A percentile compares a stretch with the other conserved stretches of the same genome.
phyloP scores from a whole-genome alignment of 768 basidiomycete genomes.

The Auriscalpium orientale region DNA sequence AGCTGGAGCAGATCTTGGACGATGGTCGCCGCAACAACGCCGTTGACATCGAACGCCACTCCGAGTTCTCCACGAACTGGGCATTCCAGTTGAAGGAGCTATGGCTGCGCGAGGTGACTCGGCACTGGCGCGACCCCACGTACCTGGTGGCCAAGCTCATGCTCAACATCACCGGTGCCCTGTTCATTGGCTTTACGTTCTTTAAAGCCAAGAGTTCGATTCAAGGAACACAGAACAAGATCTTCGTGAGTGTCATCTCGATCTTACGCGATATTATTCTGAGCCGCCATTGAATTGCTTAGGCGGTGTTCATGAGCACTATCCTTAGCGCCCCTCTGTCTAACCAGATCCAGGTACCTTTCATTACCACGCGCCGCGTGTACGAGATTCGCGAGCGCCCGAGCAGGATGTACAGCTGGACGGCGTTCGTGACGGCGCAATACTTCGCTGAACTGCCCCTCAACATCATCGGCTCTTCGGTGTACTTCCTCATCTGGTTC shows the following conservation, averaged over 20 bases:
- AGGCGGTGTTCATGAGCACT: constrained; percentile 29
- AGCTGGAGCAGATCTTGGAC: constrained; percentile 37
- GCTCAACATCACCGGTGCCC: constrained; percentile 26
- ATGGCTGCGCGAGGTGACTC: constrained; percentile 22
- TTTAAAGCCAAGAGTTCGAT: constrained; percentile 27
- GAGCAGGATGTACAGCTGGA: constrained; percentile 36
- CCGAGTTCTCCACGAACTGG: constrained; percentile 34
- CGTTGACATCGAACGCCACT: constrained; percentile 17
- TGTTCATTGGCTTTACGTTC: constrained; percentile 39
- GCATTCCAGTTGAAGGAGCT: constrained; percentile 27
- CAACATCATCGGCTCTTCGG: constrained; percentile 31
- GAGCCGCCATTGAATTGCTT: not conserved
- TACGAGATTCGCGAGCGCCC: constrained; percentile 36
- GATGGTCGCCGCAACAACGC: constrained; percentile 26
- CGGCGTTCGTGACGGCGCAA: constrained; percentile 27
- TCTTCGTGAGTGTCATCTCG: constrained; percentile 28
- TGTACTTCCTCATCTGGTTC: constrained; percentile 44
- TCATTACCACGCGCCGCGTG: constrained; percentile 30
- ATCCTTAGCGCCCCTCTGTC: constrained; percentile 29
- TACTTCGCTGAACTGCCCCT: constrained; percentile 35
- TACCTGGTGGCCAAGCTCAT: constrained; percentile 33
- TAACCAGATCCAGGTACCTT: constrained; percentile 36
- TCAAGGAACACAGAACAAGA: constrained; percentile 35
- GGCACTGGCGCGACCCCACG: constrained; percentile 33
- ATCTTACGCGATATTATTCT: not conserved